Conservation (phyloP, 768 basidiomycete genomes). For the Clitopilus passeckerianus region DNA sequence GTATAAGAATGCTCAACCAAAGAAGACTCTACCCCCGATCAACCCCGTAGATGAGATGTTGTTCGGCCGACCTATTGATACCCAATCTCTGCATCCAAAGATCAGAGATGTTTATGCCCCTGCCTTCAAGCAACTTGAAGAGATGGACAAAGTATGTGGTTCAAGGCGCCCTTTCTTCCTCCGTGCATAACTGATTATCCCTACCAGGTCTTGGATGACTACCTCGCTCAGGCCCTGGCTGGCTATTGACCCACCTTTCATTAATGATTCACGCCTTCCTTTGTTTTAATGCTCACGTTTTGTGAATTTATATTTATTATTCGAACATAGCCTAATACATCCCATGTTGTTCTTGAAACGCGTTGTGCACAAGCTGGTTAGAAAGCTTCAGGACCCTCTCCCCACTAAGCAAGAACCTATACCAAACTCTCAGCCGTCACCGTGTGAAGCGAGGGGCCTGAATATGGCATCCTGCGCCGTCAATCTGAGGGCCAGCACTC, state of each 20-base stretch:
- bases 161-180: not conserved
- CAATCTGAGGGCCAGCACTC: too few relatives aligned
- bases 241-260: slow-evolving; percentile 13
- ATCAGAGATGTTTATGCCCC: slow-evolving; percentile 67
- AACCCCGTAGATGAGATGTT: slow-evolving; percentile 70
- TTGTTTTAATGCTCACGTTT: not conserved
- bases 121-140: slow-evolving; percentile 70
- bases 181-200: not conserved
- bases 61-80: slow-evolving; percentile 62
- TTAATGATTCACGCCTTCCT: not conserved
- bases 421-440: too few relatives aligned
- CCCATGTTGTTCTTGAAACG: too few relatives aligned
- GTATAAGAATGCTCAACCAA: slow-evolving; percentile 43
- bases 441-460: too few relatives aligned
- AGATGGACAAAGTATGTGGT: slow-evolving; percentile 67
- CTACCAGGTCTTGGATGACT: slow-evolving; percentile 1
- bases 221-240: slow-evolving; percentile 7
- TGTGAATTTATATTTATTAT: not conserved
- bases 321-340: not conserved
- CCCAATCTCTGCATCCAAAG: slow-evolving; percentile 63
- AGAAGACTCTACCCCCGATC: slow-evolving; percentile 25
- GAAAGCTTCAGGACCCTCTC: too few relatives aligned
- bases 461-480: too few relatives aligned
- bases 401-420: too few relatives aligned
- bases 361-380: too few relatives aligned